Evolutionary conservation across 306 rosid species (phyloP), one percentile per base, ranked within the genome.

Genomic region (Oemleria cerasiformis): DNA sequence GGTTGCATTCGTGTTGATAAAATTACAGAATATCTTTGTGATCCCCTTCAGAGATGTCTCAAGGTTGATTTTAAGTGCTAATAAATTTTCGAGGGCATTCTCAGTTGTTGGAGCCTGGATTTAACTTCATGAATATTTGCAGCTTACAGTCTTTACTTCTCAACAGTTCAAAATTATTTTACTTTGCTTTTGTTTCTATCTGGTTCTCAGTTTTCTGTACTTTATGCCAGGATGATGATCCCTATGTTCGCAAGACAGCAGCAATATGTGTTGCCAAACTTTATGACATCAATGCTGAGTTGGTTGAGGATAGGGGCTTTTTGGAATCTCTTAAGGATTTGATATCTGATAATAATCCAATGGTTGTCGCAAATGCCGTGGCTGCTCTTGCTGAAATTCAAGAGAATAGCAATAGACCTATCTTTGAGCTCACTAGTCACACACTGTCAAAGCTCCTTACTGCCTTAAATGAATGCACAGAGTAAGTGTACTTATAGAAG

Each of bases 301-400:
- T 95, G 71, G 99, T 95, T 72, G 99, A 95, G 84, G 99, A 95
- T 79, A 86, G 97, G 79, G 99, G 99, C 55, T 95, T 95, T 72
- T 70, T 95, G 86, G 99, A 95, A 23, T 82, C 97, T 73, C 91
- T 95, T 65, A 91, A 89, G 89, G 99, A 95, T 84, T 95, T 95
- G 84, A 91, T 95, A 84, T 95, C 99, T 71, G 99, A 95, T 83
- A 95, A 95, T 73, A 95, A 91, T 85, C 99, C 99, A 67, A 95
- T 95, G 99, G 99, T 95, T 85, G 99, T 95, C 71, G 99, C 99
- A 71, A 95, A 95, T 81, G 99, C 97, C 39, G 99, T 95, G 64
- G 99, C 99, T 23, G 90, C 97, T 30, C 96, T 95, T 30, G 96
- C 99, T 36, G 99, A 95, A 88, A 88, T 95, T 79, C 99, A 95